Conservation (phyloP, 441 rosid genomes). For the Kokia cookei region DNA sequence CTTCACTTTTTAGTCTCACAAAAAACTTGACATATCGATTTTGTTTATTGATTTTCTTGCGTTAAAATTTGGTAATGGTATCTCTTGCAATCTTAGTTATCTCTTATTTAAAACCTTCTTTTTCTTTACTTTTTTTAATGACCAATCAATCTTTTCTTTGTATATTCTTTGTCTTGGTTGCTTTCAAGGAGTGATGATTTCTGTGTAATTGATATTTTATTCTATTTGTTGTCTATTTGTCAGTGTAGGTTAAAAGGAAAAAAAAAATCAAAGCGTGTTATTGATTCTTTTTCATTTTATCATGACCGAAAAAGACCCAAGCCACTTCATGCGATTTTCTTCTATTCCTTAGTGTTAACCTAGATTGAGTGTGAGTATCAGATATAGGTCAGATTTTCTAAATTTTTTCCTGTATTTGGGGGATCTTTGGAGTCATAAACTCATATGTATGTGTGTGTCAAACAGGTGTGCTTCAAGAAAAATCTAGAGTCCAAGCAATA, state of each 20-base stretch:
- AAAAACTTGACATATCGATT: background rate
- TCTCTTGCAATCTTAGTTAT: background rate
- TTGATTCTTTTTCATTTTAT: background rate
- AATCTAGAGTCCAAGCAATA: too few species aligned
- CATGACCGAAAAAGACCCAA: background rate
- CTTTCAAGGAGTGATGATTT: background rate
- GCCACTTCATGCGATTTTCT: background rate
- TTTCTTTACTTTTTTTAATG: background rate
- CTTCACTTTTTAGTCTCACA: background rate
- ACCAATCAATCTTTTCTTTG: background rate
- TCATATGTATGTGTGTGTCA: too few species aligned
- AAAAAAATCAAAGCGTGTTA: background rate
- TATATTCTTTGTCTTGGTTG: background rate
- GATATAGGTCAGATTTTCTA: too few species aligned
- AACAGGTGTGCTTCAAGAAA: too few species aligned
- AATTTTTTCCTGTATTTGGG: too few species aligned
- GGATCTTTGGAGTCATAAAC: too few species aligned
- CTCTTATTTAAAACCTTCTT: background rate
- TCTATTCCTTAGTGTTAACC: background rate
- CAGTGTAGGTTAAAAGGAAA: background rate
- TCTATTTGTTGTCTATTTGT: background rate
- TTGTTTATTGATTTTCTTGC: background rate
- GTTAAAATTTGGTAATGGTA: background rate
- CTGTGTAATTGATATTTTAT: background rate
- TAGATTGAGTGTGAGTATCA: too few species aligned